These are phyloP conservation scores for Cymbidium sinense DNA, from an alignment of 106 monocot species.

Conservation along the genomic window DNA sequence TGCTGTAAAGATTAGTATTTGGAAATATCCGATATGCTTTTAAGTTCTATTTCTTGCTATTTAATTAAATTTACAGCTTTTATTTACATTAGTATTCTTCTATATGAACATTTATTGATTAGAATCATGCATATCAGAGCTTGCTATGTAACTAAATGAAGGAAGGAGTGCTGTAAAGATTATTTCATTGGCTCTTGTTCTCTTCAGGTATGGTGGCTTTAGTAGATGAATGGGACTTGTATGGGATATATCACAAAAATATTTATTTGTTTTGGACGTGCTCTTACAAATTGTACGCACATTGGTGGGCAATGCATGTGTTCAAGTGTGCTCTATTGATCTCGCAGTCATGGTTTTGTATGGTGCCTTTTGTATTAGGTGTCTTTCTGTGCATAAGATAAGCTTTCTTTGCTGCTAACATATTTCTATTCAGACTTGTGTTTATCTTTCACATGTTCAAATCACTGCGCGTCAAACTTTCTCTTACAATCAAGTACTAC, in stretches of 20 bases:
- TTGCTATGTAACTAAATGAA: too few relatives aligned
- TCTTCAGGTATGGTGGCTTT: too few relatives aligned
- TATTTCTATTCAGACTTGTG: not conserved
- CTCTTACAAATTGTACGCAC: not conserved
- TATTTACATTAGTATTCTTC: too few relatives aligned
- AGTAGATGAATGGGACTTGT: not conserved
- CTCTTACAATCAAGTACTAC: not conserved
- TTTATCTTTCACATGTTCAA: not conserved
- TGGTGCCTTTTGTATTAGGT: not conserved
- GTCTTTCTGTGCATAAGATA: not conserved
- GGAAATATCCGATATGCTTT: too few relatives aligned
- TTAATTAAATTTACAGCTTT: too few relatives aligned
- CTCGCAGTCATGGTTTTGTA: not conserved
- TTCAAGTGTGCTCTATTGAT: not conserved
- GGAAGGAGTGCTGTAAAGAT: too few relatives aligned
- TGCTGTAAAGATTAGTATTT: too few relatives aligned
- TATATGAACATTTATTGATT: too few relatives aligned
- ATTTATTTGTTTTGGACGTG: not conserved
- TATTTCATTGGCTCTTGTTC: too few relatives aligned
- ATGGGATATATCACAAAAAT: not conserved
- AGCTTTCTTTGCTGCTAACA: not conserved
- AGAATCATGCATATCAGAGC: too few relatives aligned
- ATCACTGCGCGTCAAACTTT: not conserved
- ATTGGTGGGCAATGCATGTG: not conserved
- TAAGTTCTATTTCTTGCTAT: too few relatives aligned